phyloP scores from a whole-genome alignment of 164 flowering plant species.

The Tetrastigma voinierianum region DNA sequence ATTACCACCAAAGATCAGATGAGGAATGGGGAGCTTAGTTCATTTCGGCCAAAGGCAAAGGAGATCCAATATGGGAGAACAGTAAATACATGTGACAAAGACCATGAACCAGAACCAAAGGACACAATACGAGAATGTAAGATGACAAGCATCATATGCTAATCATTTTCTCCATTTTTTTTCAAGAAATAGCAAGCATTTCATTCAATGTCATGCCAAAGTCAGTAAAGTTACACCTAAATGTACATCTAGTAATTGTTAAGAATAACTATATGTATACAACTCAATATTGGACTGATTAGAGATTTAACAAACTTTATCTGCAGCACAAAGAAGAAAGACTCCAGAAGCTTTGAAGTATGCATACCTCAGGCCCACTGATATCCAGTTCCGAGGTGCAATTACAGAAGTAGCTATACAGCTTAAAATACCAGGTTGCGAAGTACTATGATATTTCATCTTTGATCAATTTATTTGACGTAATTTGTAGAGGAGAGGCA shows the following conservation, averaged over 20 bases:
- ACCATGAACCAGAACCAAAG: neutral
- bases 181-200: neutral
- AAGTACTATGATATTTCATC: neutral
- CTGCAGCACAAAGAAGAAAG: neutral
- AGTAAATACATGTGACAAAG: neutral
- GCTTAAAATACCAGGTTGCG: neutral
- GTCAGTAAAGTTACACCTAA: neutral
- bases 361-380: neutral
- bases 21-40: constrained; percentile 2
- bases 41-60: constrained; percentile 2
- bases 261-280: neutral
- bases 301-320: neutral
- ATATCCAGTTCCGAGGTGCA: constrained; percentile 8
- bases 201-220: neutral
- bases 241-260: neutral
- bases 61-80: neutral
- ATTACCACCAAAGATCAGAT: neutral
- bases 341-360: neutral
- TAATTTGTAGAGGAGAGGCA: neutral
- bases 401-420: neutral
- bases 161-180: neutral
- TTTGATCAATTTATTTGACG: neutral
- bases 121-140: neutral
- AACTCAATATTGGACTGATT: neutral
- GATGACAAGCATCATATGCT: neutral